Evolutionary conservation across 495 filamentous ascomycete genomes (phyloP), one percentile per base, ranked within the genome.

Genomic region (Lophium mytilinum): DNA sequence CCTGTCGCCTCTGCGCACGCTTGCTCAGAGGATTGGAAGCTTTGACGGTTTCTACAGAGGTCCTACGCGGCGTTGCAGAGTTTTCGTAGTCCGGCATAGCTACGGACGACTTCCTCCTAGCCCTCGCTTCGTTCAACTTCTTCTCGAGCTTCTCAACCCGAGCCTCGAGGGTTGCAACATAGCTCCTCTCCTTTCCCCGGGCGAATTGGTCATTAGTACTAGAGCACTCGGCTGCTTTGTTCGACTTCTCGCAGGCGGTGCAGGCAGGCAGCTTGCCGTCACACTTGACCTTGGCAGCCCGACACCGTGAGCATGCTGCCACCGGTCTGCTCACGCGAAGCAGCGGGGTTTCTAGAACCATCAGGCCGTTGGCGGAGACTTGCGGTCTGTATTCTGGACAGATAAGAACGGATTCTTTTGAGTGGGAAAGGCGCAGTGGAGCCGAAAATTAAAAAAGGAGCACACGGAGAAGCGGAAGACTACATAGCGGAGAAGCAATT

Each of bases 261-360:
- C 92, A 97, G 17, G 90, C 88, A 12, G 92, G 92, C 15, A 97
- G 76, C 68, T 95, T 95, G 51, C 90, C 90, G 74, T 97, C 92
- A 61, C 92, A 97, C 80, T 87, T 95, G 69, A 95, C 88, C 75
- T 97, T 97, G 49, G 90, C 90, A 45, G 83, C 80, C 49, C 92
- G 86, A 75, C 92, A 97, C 78, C 88, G 83, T 50, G 88, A 89
- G 72, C 92, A 97, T 5, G 92, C 92, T 55, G 89, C 90, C 37
- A 96, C 90, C 5, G 92, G 90, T 49, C 92, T 81, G 66, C 87
- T 92, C 48, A 97, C 92, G 69, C 88, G 85, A 58, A 97, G 77
- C 53, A 92, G 71, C 19, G 92, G 91, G 56, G 83, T 87, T 56
- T 92, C 88, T 8, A 73, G 62, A n/a, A 66, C 63, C 67, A 70